These are phyloP conservation scores for Populus nigra DNA, from an alignment of 345 rosid genomes.

Conservation along the genomic window DNA sequence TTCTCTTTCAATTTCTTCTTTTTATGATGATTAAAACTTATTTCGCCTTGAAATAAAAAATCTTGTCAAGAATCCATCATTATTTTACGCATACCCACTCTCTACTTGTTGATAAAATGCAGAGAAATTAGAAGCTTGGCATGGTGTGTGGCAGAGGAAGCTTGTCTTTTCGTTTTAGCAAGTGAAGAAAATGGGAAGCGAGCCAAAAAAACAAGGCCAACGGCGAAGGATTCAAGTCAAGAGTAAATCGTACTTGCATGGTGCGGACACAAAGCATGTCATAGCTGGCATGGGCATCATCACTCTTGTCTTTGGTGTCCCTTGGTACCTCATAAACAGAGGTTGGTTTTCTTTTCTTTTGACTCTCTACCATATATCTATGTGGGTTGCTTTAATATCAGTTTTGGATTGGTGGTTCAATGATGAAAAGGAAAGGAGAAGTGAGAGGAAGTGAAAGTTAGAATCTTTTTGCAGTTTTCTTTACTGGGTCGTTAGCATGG, in stretches of 20 bases:
- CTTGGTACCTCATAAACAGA: constrained; percentile 79
- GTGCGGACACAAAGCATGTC: constrained; percentile 75
- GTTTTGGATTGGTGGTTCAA: neutral
- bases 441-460: neutral
- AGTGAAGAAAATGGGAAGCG: constrained; percentile 37
- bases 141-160: no score
- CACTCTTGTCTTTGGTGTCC: constrained; percentile 54
- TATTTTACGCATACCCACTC: no score
- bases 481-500: neutral
- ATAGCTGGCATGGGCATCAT: constrained; percentile 62
- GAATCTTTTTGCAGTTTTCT: neutral
- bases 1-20: no score
- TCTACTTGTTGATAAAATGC: no score
- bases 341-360: constrained; percentile 37
- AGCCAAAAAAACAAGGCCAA: constrained; percentile 26
- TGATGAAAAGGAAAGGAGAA: neutral
- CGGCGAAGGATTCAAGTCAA: constrained; percentile 49
- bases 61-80: no score
- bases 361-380: neutral
- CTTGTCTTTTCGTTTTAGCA: no score
- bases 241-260: no score
- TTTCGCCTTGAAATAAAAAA: no score
- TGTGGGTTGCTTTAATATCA: neutral
- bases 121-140: no score
- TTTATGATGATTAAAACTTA: no score